These are phyloP conservation scores for Phytophthora agathidicida DNA, from an alignment of 352 stramenopile species.

Conservation along the genomic window DNA sequence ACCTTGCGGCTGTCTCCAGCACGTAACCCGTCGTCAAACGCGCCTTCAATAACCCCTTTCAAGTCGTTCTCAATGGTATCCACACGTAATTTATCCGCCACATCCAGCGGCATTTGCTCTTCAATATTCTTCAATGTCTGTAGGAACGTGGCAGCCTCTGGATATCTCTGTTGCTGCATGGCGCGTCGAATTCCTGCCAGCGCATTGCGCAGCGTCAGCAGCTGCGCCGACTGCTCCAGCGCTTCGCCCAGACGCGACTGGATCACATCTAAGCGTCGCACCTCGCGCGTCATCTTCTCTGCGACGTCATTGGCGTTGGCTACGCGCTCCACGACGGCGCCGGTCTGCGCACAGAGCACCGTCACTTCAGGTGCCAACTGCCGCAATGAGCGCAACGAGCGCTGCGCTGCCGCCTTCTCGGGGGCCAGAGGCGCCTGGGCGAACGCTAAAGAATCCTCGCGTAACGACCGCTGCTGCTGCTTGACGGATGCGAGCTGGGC, in stretches of 20 bases:
- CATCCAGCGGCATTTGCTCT: constrained; percentile 75
- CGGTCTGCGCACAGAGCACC: constrained; percentile 75
- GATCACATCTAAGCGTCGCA: constrained; percentile 80
- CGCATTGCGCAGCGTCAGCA: constrained; percentile 81
- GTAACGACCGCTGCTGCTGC: constrained; percentile 46
- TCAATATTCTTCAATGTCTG: constrained; percentile 81
- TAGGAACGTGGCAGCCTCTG: constrained; percentile 74
- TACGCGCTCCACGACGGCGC: constrained; percentile 82
- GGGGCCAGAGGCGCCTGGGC: constrained; percentile 36
- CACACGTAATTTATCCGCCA: constrained; percentile 83
- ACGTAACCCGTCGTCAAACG: constrained; percentile 64
- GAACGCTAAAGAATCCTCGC: constrained; percentile 45
- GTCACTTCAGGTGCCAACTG: constrained; percentile 71
- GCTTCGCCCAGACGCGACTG: constrained; percentile 74
- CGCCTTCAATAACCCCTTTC: constrained; percentile 73
- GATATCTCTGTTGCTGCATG: constrained; percentile 78
- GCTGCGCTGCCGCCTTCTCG: constrained; percentile 63
- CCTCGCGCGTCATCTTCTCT: constrained; percentile 89
- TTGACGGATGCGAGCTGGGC: constrained; percentile 58
- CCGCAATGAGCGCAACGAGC: constrained; percentile 57
- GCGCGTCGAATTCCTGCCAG: constrained; percentile 71
- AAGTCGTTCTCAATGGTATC: constrained; percentile 88
- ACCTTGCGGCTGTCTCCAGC: constrained; percentile 50
- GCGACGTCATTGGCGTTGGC: constrained; percentile 89
- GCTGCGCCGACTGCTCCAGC: constrained; percentile 70